These are phyloP conservation scores for Saccharomycopsis olivae DNA, from an alignment of 805 yeast species.

Conservation along the genomic window DNA sequence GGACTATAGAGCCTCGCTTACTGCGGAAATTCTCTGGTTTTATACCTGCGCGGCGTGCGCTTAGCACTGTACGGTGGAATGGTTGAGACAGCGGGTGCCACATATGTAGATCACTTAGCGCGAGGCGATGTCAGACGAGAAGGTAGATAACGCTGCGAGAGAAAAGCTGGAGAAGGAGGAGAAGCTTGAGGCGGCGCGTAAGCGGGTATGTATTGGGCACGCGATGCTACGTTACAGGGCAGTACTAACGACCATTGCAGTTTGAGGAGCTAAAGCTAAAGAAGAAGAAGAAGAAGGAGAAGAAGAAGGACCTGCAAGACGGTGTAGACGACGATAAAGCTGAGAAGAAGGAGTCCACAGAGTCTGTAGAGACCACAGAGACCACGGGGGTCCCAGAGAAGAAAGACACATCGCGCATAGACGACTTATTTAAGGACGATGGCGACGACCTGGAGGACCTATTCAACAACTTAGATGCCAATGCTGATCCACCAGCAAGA, in stretches of 20 bases:
- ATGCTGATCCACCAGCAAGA: slow-evolving; percentile 2
- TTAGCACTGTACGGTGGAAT: no score
- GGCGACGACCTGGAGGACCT: slow-evolving; percentile 13
- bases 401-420: slow-evolving; percentile 8
- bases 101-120: no score
- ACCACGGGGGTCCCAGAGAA: slow-evolving; percentile 11
- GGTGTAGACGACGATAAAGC: slow-evolving; percentile 16
- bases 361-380: slow-evolving; percentile 4
- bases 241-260: slow-evolving; percentile 19
- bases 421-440: slow-evolving; percentile 6
- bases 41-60: no score
- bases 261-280: slow-evolving; percentile 60
- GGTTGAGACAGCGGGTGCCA: not conserved
- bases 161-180: slow-evolving; percentile 39
- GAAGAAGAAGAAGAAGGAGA: slow-evolving; percentile 36
- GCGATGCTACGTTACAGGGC: not conserved
- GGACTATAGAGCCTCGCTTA: no score
- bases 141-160: no score
- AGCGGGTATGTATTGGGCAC: slow-evolving; percentile 34
- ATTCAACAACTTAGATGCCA: slow-evolving; percentile 1
- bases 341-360: slow-evolving; percentile 6
- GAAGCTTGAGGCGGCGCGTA: slow-evolving; percentile 64
- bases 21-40: no score
- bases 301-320: slow-evolving; percentile 22
- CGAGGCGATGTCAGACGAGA: no score